Evolutionary conservation across 371 early-diverging fungal genomes (phyloP), one percentile per base, ranked within the genome.

Genomic region (Mortierella sp.): DNA sequence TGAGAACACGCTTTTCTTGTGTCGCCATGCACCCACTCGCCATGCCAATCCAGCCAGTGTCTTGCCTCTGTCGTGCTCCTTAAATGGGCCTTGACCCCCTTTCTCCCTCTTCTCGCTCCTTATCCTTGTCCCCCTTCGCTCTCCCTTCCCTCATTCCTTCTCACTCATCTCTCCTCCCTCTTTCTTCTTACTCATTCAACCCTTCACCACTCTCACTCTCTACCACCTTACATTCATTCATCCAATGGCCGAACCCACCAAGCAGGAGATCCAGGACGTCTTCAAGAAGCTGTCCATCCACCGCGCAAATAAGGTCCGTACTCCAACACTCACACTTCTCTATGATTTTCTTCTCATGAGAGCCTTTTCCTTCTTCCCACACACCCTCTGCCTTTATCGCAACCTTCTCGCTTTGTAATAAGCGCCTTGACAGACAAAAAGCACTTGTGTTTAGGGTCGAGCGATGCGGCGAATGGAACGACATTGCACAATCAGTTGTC

Each of bases 241-340:
- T 8, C 16, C 34, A 28, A 91, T 92, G 92, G 81, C 93, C 46
- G 93, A 93, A 76, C 95, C 96, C 14, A 90, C 94, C 10, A 96
- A 95, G 82, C 90, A 90, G 48, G 95, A 96, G 83, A 95, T 95
- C 73, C 90, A 92, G 76, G 93, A 93, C 51, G 89, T 96, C 24
- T 97, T 97, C 88, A 94, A 92, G 87, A 95, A 95, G 78, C 91
- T 95, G 19, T 93, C 94, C 79, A 87, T 92, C 55, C 93, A 93
- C 79, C 87, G 96, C 53, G 95, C 94, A 69, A 96, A 96, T 88
- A 96, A 96, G 92, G 96, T 95, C 91, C 54, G 61, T 19, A 61
- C 61, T 61, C 61, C 61, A 61, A 34, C 61, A 31, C 61, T 28
- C 31, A 19, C 28, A 14, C 61, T 3, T 50, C 50, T 16, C 50